A percentile compares a stretch with the other conserved stretches of the same genome.
Evolutionary conservation across 208 protist genomes (phyloP).

Genomic region (Acanthamoeba castellanii): DNA sequence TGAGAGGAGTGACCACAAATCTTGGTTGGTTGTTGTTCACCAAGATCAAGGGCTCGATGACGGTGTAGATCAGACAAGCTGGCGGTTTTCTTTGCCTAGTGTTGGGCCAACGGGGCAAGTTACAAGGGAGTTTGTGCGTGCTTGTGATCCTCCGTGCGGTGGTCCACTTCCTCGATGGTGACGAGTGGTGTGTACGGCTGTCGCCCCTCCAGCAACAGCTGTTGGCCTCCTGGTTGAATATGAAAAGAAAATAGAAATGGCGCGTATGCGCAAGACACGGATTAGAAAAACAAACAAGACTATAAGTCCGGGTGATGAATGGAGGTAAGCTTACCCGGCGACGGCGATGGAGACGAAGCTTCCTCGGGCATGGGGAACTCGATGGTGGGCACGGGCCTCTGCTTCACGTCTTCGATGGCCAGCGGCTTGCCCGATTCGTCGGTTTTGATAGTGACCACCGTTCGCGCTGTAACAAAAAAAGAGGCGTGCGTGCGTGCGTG

Average conservation of each 20-base stretch:
- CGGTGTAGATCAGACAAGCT: too few species aligned
- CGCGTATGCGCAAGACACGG: too few species aligned
- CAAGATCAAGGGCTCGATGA: too few species aligned
- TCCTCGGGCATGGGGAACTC: slow-evolving; percentile 33
- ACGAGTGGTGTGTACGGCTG: background rate
- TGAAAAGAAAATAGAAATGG: too few species aligned
- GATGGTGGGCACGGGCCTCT: background rate
- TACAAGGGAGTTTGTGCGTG: too few species aligned
- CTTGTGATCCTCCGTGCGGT: background rate
- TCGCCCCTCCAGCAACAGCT: slow-evolving; percentile 9
- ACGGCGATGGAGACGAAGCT: background rate
- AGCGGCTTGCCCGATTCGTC: slow-evolving; percentile 12
- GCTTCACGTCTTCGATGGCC: slow-evolving; percentile 51
- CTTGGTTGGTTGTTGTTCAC: too few species aligned
- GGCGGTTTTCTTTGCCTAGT: too few species aligned
- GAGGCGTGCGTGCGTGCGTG: too few species aligned
- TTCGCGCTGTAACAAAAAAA: background rate
- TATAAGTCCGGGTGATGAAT: too few species aligned
- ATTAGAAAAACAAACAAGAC: too few species aligned
- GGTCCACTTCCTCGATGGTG: slow-evolving; percentile 20
- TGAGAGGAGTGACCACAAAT: too few species aligned
- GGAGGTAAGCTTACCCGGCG: background rate
- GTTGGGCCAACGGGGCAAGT: too few species aligned
- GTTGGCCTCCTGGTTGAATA: background rate
- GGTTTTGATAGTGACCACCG: background rate